Base-by-base conservation (phyloP, 352 stramenopile species). In the Globisporangium abappressorium region DNA sequence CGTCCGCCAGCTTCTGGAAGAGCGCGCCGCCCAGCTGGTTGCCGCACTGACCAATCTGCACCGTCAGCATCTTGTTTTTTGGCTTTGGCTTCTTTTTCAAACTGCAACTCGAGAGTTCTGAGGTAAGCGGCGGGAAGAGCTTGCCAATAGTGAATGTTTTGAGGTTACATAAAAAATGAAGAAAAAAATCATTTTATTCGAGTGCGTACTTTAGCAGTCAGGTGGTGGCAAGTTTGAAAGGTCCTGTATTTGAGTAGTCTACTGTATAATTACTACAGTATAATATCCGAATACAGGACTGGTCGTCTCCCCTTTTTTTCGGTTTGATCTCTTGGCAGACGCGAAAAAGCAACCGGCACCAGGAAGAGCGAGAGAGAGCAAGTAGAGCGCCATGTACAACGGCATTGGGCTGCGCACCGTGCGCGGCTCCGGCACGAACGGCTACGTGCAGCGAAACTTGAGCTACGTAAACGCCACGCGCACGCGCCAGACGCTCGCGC, bases 381-480 rank as follows among this genome's bases (percentile, higher is more conserved):
- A 46, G 12, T 14, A 4, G 8, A 5, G 28, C 20, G 22, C 8
- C 63, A 96, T 96, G 90, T 97, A 97, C 75, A 97, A 97, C 78
- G 90, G 90, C 65, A 94, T 97, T 59, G 90, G 90, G 7, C 75
- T 97, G 33, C 76, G 80, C 64, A 96, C 89, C 1, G 79, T 92
- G 67, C 88, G 90, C 62, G 90, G 90, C 65, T 94, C 87, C 51
- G 87, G 88, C 70, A 97, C 90, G 62, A 97, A 93, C 77, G 90
- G 90, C 53, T 96, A 96, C 66, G 89, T 96, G 60, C 88, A 96
- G 78, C 74, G 79, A 54, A 97, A 96, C 71, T 67, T 93, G 34
- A 92, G 85, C 76, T 82, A 91, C 62, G 85, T 97, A 64, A 83
- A 86, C 57, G 76, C 84, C 30, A 75, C 68, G n/a, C 83, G 84